phyloP scores from a whole-genome alignment of 2,329 filamentous ascomycete species.

The Venturia oleaginea region DNA sequence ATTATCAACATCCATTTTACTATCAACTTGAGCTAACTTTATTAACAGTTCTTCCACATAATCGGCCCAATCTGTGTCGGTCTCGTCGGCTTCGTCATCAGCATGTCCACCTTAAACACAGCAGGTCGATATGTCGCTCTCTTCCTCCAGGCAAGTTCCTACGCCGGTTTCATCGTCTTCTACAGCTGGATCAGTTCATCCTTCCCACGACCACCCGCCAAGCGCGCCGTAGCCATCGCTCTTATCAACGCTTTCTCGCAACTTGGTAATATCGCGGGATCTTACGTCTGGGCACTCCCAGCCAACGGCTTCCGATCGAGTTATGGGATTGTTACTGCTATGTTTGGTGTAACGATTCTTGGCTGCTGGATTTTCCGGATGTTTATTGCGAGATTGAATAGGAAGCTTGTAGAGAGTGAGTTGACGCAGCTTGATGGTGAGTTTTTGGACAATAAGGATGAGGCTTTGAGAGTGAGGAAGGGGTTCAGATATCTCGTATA shows the following conservation, averaged over 20 bases:
- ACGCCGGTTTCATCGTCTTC: slow-evolving; percentile 52
- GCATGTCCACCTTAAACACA: slow-evolving; percentile 50
- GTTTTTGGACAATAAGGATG: slow-evolving; percentile 22
- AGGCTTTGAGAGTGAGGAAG: slow-evolving; percentile 22
- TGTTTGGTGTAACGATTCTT: slow-evolving; percentile 48
- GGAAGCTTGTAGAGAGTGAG: not conserved
- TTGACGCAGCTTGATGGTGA: slow-evolving; percentile 21
- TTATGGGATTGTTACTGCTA: slow-evolving; percentile 55
- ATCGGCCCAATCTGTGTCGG: slow-evolving; percentile 50
- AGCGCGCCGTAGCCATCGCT: slow-evolving; percentile 62
- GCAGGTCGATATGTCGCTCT: slow-evolving; percentile 60
- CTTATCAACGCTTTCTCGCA: slow-evolving; percentile 56
- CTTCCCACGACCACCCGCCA: slow-evolving; percentile 65
- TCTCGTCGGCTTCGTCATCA: slow-evolving; percentile 57
- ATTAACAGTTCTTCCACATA: slow-evolving; percentile 19
- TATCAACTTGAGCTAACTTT: slow-evolving; percentile 19
- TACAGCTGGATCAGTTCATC: slow-evolving; percentile 70
- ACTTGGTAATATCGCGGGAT: slow-evolving; percentile 55
- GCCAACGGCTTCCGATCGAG: slow-evolving; percentile 54
- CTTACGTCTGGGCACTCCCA: slow-evolving; percentile 53
- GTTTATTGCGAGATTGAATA: slow-evolving; percentile 18
- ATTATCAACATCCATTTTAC: slow-evolving; percentile 53
- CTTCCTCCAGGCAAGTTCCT: slow-evolving; percentile 62
- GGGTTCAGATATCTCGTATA: slow-evolving; percentile 28
- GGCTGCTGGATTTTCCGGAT: slow-evolving; percentile 35